phyloP scores from a whole-genome alignment of 1,139 yeast genomes.

The Kodamaea sp. region DNA sequence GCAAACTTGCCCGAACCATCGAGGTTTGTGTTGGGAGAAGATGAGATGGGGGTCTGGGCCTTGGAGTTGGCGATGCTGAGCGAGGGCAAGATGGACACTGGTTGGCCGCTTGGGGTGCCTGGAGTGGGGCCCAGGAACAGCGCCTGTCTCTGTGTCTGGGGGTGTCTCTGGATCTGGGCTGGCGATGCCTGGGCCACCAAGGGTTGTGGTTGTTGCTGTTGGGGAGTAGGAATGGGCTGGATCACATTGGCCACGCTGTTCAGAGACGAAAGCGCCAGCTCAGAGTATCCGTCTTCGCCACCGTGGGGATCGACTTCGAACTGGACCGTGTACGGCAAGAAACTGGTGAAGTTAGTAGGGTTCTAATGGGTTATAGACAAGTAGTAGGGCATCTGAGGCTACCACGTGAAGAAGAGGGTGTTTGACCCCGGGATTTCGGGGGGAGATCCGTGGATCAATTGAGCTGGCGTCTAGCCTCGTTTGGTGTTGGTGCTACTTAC shows the following conservation, averaged over 20 bases:
- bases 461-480: too few relatives aligned
- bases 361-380: not conserved
- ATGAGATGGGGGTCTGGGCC: conserved; percentile 13
- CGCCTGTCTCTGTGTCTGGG: too few relatives aligned
- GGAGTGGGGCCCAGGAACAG: too few relatives aligned
- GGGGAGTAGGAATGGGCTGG: conserved; percentile 1
- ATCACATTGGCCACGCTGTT: too few relatives aligned
- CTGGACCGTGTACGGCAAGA: conserved; percentile 72
- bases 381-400: too few relatives aligned
- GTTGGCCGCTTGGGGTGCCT: conserved; percentile 6
- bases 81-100: conserved; percentile 24
- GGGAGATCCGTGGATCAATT: too few relatives aligned
- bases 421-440: too few relatives aligned
- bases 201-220: not conserved
- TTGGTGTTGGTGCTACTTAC: conserved; percentile 48
- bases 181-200: conserved; percentile 2
- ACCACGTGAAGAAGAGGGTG: too few relatives aligned
- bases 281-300: not conserved
- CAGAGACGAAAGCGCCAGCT: not conserved
- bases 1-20: conserved; percentile 3
- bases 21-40: conserved; percentile 5
- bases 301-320: conserved; percentile 49
- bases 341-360: conserved; percentile 42
- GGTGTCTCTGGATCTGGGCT: too few relatives aligned
- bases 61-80: conserved; percentile 17